Conservation (phyloP, 2,329 filamentous ascomycete species). For the Penicillium sp. region DNA sequence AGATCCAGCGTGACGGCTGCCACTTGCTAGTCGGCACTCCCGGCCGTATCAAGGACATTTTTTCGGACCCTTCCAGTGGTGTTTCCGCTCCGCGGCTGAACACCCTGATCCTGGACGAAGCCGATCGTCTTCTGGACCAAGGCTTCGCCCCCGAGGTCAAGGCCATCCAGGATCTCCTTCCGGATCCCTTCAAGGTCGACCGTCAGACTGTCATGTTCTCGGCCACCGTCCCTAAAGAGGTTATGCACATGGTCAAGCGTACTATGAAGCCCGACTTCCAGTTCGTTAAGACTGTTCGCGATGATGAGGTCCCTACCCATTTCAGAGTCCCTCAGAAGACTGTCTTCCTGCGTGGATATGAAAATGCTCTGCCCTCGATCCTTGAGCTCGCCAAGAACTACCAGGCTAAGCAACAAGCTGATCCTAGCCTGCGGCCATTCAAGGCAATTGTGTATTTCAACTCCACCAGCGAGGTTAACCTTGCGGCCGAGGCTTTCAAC, state of each 20-base stretch:
- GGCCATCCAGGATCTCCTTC: constrained; percentile 59
- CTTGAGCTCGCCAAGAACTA: constrained; percentile 69
- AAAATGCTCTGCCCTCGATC: constrained; percentile 71
- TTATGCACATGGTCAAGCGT: constrained; percentile 70
- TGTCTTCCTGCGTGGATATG: constrained; percentile 62
- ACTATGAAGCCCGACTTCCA: constrained; percentile 81
- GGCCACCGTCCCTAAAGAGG: constrained; percentile 80
- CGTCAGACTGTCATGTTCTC: constrained; percentile 94
- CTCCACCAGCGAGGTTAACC: constrained; percentile 67
- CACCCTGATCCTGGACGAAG: constrained; percentile 60
- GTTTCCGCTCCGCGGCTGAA: constrained; percentile 61
- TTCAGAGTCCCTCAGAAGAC: constrained; percentile 75
- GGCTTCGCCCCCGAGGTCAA: constrained; percentile 64
- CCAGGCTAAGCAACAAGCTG: constrained; percentile 40
- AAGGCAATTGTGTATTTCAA: constrained; percentile 96
- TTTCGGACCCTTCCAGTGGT: constrained; percentile 60
- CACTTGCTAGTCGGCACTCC: constrained; percentile 88
- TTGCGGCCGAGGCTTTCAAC: constrained; percentile 58
- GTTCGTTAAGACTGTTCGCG: constrained; percentile 81
- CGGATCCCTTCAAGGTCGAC: constrained; percentile 57
- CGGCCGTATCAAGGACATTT: constrained; percentile 76
- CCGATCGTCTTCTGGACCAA: constrained; percentile 63
- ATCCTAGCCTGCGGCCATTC: constrained; percentile 59
- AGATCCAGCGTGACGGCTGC: constrained; percentile 70
- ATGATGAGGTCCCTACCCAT: constrained; percentile 80